Evolutionary conservation across 805 yeast species (phyloP).

Genomic region (Lipomyces anomalus): DNA sequence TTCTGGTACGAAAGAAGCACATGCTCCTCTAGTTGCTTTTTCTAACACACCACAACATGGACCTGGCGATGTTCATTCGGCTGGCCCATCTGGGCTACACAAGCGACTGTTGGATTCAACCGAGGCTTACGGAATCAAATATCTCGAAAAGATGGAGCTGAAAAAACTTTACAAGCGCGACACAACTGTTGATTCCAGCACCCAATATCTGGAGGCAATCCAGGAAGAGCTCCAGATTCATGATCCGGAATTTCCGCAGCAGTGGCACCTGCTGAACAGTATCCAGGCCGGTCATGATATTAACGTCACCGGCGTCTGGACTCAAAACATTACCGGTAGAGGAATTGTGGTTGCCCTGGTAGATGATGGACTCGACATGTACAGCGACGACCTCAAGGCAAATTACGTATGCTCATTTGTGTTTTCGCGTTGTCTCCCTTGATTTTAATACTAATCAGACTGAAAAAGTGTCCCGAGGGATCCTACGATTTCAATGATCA

Average conservation of each 20-base stretch:
- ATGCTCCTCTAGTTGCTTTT: not conserved
- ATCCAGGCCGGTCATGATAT: conserved; percentile 73
- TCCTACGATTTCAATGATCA: conserved; percentile 92
- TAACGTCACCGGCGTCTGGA: conserved; percentile 82
- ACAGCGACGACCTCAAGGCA: conserved; percentile 61
- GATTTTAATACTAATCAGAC: not conserved
- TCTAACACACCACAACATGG: not conserved
- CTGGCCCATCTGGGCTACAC: not conserved
- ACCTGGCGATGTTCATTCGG: too few relatives aligned
- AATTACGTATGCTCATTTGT: conserved; percentile 41
- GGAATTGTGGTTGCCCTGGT: conserved; percentile 83
- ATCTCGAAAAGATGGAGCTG: conserved; percentile 10
- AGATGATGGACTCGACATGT: conserved; percentile 90
- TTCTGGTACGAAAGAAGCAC: conserved; percentile 8
- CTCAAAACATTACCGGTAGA: conserved; percentile 59
- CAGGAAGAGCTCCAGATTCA: conserved; percentile 52
- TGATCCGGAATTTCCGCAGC: conserved; percentile 78
- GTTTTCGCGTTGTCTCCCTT: not conserved
- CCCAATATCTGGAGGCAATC: conserved; percentile 29
- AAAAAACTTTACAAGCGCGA: conserved; percentile 14
- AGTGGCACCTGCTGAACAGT: conserved; percentile 89
- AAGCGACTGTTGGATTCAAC: conserved; percentile 1
- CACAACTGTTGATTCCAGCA: conserved; percentile 47
- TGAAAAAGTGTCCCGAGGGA: conserved; percentile 47
- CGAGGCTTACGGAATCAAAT: conserved; percentile 1